Base-by-base conservation (phyloP, 805 yeast genomes). In the Wickerhamiella bombiphila region DNA sequence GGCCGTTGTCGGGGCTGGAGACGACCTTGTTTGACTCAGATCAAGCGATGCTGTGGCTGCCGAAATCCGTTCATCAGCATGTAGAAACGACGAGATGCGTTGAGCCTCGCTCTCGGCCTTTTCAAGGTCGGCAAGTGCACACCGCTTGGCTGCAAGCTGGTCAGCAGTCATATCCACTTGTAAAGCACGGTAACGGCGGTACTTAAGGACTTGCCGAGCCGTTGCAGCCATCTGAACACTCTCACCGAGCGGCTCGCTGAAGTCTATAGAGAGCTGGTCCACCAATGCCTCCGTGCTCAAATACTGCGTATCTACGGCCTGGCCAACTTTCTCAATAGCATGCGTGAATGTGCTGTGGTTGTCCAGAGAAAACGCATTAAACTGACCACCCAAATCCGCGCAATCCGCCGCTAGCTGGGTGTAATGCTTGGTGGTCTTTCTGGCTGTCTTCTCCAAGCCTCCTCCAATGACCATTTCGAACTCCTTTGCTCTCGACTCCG, bases 281-380 rank as follows among this genome's bases (percentile, higher is more conserved):
- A 73, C 68, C 8, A 77, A 61, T 1, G 67, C 53, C 48, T 73
- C 62, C 44, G 74, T 60, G n/a, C 73, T 53, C 43, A 72, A 54
- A 51, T 64, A 66, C 33, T 63, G 40, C 59, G 68, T 69, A 55
- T 91, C 97, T 44, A 81, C 75, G 1, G 85, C 78, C 51, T 80
- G 85, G 1, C 97, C 96, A 21, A 83, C 71, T 44, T 74, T 73
- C 53, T 91, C 97, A 42, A 82, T 66, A 2, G 74, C 64, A 31
- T 34, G 33, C 28, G 38, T 45, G 31, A 64, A 48, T 16, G 48
- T 41, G 8, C 54, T 52, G 20, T 51, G 46, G 41, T 61, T 63
- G 45, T 74, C 77, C 22, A 74, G 55, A 42, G 74, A 65, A 50
- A 74, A 70, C 1, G 76, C 74, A 45, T 74, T 74, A 50, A 68